These are phyloP conservation scores for Platismatia glauca DNA, from an alignment of 495 filamentous ascomycete genomes.

Conservation along the genomic window DNA sequence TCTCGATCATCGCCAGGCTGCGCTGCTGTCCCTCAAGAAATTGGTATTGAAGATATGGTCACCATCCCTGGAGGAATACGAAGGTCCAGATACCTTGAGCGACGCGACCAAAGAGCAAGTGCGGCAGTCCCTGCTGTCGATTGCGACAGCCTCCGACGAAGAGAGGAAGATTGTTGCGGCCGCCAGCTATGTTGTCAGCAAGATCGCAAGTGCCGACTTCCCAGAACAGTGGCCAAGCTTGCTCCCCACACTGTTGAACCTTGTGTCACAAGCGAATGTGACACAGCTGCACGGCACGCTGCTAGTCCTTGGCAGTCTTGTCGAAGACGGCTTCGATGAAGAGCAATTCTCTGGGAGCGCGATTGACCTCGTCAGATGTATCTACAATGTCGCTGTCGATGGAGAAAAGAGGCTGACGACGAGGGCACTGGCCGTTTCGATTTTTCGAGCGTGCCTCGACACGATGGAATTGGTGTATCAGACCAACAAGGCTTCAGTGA, in stretches of 20 bases:
- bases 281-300: conserved; percentile 80
- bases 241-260: conserved; percentile 66
- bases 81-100: conserved; percentile 40
- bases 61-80: conserved; percentile 54
- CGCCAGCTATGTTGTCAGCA: conserved; percentile 86
- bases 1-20: conserved; percentile 68
- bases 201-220: conserved; percentile 89
- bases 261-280: conserved; percentile 63
- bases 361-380: conserved; percentile 66
- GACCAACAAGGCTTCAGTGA: conserved; percentile 74
- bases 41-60: conserved; percentile 79
- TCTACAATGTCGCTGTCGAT: conserved; percentile 74
- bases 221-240: conserved; percentile 88
- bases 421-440: conserved; percentile 72
- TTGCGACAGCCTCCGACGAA: conserved; percentile 65
- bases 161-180: conserved; percentile 79
- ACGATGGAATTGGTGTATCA: conserved; percentile 93
- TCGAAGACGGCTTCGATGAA: conserved; percentile 86
- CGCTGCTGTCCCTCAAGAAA: conserved; percentile 67
- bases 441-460: conserved; percentile 87
- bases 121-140: conserved; percentile 56
- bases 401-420: conserved; percentile 61
- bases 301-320: conserved; percentile 77
- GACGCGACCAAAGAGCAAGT: conserved; percentile 67
- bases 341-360: conserved; percentile 89